Evolutionary conservation across 805 yeast species (phyloP).

Genomic region (Suhomyces pyralidae): DNA sequence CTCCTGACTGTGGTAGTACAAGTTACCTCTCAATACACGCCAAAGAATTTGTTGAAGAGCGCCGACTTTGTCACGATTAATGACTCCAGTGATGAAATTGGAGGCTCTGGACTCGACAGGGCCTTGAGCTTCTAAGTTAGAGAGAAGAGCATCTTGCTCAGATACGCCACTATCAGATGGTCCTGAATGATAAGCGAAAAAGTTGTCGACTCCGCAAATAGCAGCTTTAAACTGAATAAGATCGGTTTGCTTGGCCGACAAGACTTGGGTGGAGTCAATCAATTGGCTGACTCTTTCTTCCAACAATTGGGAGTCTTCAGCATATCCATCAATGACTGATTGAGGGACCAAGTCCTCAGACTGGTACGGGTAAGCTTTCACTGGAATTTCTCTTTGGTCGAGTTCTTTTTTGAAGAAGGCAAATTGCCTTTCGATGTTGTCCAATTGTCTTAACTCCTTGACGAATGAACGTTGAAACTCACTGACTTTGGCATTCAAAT

Average conservation of each 20-base stretch:
- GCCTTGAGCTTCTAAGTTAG: conserved; percentile 39
- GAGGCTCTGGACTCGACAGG: conserved; percentile 23
- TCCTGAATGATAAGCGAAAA: conserved; percentile 24
- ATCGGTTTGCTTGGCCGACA: conserved; percentile 60
- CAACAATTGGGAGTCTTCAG: conserved; percentile 57
- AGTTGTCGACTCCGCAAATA: conserved; percentile 34
- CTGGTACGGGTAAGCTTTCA: conserved; percentile 35
- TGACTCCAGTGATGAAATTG: conserved; percentile 73
- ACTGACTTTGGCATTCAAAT: conserved; percentile 70
- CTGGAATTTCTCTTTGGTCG: conserved; percentile 44
- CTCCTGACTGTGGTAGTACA: conserved; percentile 72
- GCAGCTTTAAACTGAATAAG: conserved; percentile 67
- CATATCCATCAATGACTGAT: conserved; percentile 69
- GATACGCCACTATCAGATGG: conserved; percentile 15
- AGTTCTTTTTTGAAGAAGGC: conserved; percentile 46
- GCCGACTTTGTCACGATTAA: conserved; percentile 65
- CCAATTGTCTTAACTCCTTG: conserved; percentile 77
- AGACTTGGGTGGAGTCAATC: conserved; percentile 61
- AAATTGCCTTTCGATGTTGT: conserved; percentile 83
- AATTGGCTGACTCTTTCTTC: conserved; percentile 76
- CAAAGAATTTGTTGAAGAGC: conserved; percentile 80
- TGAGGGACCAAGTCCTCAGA: conserved; percentile 34
- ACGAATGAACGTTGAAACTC: conserved; percentile 91
- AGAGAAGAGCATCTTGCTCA: conserved; percentile 36
- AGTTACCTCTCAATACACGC: conserved; percentile 91